Conservation (phyloP, 495 filamentous ascomycete genomes). For the Penicillium goetzii region DNA sequence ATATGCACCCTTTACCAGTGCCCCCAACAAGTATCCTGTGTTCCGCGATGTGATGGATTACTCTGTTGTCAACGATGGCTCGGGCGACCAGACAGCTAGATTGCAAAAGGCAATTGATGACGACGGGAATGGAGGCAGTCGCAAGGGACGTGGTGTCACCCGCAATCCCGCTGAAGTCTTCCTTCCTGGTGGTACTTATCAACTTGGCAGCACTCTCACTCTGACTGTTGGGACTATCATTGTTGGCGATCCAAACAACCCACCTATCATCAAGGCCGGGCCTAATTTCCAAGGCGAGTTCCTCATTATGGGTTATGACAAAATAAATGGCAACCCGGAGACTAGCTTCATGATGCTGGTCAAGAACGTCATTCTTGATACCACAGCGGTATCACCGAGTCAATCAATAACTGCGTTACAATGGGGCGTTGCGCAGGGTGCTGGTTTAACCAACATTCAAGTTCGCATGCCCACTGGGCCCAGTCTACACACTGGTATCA, state of each 20-base stretch:
- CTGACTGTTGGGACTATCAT: conserved; percentile 51
- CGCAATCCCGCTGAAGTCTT: conserved; percentile 55
- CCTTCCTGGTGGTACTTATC: conserved; percentile 52
- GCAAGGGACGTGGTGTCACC: conserved; percentile 46
- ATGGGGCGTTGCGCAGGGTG: conserved; percentile 74
- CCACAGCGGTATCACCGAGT: conserved; percentile 32
- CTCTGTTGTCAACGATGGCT: conserved; percentile 52
- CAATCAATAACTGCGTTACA: conserved; percentile 46
- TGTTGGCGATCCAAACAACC: conserved; percentile 46
- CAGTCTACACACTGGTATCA: conserved; percentile 58
- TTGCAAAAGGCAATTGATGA: conserved; percentile 46
- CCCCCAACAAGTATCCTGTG: conserved; percentile 50
- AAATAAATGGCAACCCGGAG: conserved; percentile 37
- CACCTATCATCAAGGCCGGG: conserved; percentile 40
- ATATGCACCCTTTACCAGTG: conserved; percentile 42
- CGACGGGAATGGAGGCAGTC: conserved; percentile 38
- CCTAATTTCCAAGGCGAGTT: conserved; percentile 36
- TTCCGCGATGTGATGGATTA: conserved; percentile 62
- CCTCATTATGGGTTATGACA: conserved; percentile 42
- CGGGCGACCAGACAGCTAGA: conserved; percentile 48
- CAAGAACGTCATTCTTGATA: conserved; percentile 49
- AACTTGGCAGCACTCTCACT: conserved; percentile 42
- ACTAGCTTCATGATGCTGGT: conserved; percentile 47
- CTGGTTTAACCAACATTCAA: conserved; percentile 71
- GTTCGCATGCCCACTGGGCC: conserved; percentile 66